Percentiles rank a stretch among this genome's conserved stretches.
phyloP scores from a whole-genome alignment of 169 alveolate species.

The Condylostoma magnum region DNA sequence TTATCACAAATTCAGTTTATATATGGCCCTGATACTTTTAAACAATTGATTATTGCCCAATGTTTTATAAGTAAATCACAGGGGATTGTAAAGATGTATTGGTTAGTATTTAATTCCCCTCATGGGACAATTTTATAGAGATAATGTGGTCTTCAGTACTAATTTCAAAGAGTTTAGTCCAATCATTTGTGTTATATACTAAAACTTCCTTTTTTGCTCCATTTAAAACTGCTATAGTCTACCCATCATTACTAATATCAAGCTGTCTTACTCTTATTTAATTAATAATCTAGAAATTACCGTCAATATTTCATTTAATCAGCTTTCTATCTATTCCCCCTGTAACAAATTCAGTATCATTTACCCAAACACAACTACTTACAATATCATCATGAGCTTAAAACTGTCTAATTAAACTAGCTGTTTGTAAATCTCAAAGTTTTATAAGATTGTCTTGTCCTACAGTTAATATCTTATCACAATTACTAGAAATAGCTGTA shows the following conservation, averaged over 20 bases:
- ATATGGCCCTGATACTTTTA: conserved; percentile 39
- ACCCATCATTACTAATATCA: not conserved
- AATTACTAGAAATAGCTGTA: not conserved
- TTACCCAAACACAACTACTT: conserved; percentile 1
- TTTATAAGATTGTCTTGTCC: not conserved
- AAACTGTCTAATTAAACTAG: not conserved
- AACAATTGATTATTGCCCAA: conserved; percentile 2
- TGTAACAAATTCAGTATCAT: not conserved
- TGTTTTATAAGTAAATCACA: conserved; percentile 31
- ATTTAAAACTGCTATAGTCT: conserved; percentile 26
- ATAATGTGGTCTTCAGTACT: conserved; percentile 25
- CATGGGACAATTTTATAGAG: conserved; percentile 25
- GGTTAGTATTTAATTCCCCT: conserved; percentile 36
- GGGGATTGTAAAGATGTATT: conserved; percentile 31
- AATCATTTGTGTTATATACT: not conserved
- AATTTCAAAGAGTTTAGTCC: conserved; percentile 1
- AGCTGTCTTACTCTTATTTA: conserved; percentile 5
- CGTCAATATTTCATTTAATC: not conserved
- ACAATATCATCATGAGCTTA: conserved; percentile 7
- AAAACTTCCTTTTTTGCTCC: conserved; percentile 19
- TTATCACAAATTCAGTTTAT: conserved; percentile 32
- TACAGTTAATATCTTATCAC: not conserved
- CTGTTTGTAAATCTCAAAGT: conserved; percentile 11
- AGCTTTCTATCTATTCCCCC: conserved; percentile 29
- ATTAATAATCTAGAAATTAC: not conserved